These are phyloP conservation scores for Podospora fimiseda DNA, from an alignment of 495 filamentous ascomycete genomes.

Conservation along the genomic window DNA sequence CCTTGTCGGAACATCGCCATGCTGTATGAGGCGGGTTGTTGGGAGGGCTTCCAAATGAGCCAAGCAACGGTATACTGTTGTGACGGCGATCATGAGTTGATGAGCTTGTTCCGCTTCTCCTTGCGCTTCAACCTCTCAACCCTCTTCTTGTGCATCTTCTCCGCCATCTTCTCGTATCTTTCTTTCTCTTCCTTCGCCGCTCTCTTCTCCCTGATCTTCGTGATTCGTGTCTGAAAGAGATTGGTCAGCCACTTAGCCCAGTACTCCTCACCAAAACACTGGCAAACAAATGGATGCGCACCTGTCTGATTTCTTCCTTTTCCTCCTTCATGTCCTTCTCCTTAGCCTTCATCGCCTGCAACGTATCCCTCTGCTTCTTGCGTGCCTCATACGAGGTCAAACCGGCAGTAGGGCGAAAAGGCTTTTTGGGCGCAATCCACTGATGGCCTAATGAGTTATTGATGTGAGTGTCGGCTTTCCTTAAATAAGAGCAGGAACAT, in stretches of 20 bases:
- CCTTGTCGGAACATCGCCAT: too few species aligned
- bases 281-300: constrained; percentile 27
- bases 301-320: constrained; percentile 81
- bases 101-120: constrained; percentile 94
- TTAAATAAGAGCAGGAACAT: neutral
- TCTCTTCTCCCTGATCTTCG: constrained; percentile 73
- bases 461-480: neutral
- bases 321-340: constrained; percentile 95
- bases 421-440: constrained; percentile 75
- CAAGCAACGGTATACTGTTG: neutral
- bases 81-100: constrained; percentile 65
- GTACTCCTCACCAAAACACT: neutral
- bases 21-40: too few species aligned
- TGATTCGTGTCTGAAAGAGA: constrained; percentile 57
- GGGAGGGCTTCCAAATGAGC: neutral
- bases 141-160: constrained; percentile 94
- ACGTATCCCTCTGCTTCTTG: constrained; percentile 53
- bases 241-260: constrained; percentile 2
- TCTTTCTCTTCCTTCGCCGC: constrained; percentile 88
- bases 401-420: constrained; percentile 79
- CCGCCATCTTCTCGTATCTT: constrained; percentile 87
- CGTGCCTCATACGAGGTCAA: constrained; percentile 74
- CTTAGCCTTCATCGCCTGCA: constrained; percentile 71
- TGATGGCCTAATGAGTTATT: constrained; percentile 66
- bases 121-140: constrained; percentile 87